Conservation (phyloP, 768 basidiomycete genomes). For the Suillus bovinus region DNA sequence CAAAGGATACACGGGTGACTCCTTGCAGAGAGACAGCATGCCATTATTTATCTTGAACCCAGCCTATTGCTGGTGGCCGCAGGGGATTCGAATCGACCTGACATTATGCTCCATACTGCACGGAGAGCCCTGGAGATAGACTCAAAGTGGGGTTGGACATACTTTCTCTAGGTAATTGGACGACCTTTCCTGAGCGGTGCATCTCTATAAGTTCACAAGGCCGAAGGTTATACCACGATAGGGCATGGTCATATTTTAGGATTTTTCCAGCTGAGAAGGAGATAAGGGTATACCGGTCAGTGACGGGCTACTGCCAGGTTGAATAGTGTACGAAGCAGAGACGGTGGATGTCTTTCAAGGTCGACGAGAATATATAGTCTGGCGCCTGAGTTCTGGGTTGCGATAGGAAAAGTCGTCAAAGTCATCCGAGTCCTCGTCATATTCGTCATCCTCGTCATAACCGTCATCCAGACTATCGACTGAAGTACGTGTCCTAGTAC, state of each 20-base stretch:
- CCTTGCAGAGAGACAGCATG: constrained; percentile 50
- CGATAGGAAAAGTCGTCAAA: constrained; percentile 16
- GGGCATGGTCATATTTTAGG: constrained; percentile 62
- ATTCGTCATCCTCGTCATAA: constrained; percentile 35
- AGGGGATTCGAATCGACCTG: constrained; percentile 29
- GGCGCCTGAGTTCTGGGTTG: constrained; percentile 7
- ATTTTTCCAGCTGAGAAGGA: constrained; percentile 70
- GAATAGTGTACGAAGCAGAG: constrained; percentile 6
- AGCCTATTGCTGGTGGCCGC: constrained; percentile 24
- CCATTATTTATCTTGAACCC: constrained; percentile 62
- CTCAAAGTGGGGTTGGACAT: constrained; percentile 61
- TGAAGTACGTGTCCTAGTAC: constrained; percentile 16
- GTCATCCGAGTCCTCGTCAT: constrained; percentile 27
- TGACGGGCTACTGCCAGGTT: constrained; percentile 21
- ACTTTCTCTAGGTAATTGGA: constrained; percentile 47
- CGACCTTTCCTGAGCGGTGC: constrained; percentile 46
- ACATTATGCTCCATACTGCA: constrained; percentile 35
- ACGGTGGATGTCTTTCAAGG: constrained; percentile 11
- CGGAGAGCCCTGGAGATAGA: constrained; percentile 53
- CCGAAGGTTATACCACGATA: constrained; percentile 58
- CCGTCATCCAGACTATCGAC: constrained; percentile 28
- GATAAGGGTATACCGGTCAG: constrained; percentile 49
- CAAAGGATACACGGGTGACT: constrained; percentile 45
- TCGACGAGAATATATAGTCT: constrained; percentile 12
- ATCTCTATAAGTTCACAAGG: constrained; percentile 72